Percentiles rank a stretch among this genome's conserved stretches.
Evolutionary conservation across 805 yeast species (phyloP).

Genomic region (Isabelozyma rhagii): DNA sequence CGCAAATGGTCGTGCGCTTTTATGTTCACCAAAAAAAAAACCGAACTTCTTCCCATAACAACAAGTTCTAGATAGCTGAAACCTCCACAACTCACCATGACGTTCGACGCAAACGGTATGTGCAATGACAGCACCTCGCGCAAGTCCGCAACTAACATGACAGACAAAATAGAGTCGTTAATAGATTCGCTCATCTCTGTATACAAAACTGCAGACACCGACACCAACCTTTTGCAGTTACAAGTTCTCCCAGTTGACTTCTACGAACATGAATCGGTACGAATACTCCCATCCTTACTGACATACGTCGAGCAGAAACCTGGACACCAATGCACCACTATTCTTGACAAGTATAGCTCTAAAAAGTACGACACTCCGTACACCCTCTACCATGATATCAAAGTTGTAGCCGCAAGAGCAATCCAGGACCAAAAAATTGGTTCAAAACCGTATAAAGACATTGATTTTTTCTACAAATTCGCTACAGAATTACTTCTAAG

Average conservation of each 20-base stretch:
- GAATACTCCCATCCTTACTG: constrained; percentile 42
- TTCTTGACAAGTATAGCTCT: constrained; percentile 38
- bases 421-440: constrained; percentile 50
- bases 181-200: constrained; percentile 22
- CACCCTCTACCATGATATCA: constrained; percentile 64
- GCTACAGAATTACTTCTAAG: constrained; percentile 61
- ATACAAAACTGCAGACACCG: constrained; percentile 22
- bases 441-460: constrained; percentile 43
- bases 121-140: neutral
- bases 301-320: constrained; percentile 30
- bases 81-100: constrained; percentile 1
- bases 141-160: neutral
- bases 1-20: too few relatives aligned
- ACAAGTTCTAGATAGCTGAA: too few relatives aligned
- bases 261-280: constrained; percentile 41
- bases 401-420: constrained; percentile 48
- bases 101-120: neutral
- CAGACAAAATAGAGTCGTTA: constrained; percentile 8
- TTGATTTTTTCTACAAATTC: constrained; percentile 63
- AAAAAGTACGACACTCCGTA: constrained; percentile 49
- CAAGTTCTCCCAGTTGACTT: constrained; percentile 42
- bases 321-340: constrained; percentile 31
- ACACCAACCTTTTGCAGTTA: constrained; percentile 13
- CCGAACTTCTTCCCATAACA: too few relatives aligned
- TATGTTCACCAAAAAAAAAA: too few relatives aligned